Percentiles rank a stretch among this genome's conserved stretches.
phyloP scores from a whole-genome alignment of 129 eudicot species.

The Escallonia herrerae region DNA sequence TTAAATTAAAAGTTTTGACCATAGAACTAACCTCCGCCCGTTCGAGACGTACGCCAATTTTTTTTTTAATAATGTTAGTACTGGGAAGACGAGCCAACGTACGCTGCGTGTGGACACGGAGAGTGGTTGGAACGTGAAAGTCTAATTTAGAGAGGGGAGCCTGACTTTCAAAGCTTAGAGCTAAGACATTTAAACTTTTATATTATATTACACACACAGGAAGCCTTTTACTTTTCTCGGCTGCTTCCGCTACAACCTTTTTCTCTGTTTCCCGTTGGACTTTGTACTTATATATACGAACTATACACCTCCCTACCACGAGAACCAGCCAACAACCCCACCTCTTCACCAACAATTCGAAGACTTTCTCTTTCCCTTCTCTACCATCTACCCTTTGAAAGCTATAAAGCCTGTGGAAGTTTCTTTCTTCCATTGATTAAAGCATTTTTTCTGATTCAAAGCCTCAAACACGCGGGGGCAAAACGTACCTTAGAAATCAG shows the following conservation, averaged over 20 bases:
- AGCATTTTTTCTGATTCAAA: slow-evolving; percentile 5
- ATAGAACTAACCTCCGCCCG: no score
- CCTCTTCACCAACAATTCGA: slow-evolving; percentile 2
- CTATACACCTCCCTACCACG: neutral
- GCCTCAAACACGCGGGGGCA: neutral
- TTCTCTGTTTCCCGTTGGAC: slow-evolving; percentile 9
- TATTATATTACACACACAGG: no score
- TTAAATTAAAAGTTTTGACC: no score
- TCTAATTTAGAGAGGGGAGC: no score
- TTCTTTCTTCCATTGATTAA: slow-evolving; percentile 11
- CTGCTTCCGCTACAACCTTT: slow-evolving; percentile 12
- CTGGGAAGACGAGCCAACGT: no score
- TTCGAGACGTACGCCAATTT: no score
- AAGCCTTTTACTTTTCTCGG: slow-evolving; percentile 11
- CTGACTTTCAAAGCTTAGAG: no score
- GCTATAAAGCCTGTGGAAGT: slow-evolving; percentile 16
- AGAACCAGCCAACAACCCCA: slow-evolving; percentile 28
- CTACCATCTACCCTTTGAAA: neutral
- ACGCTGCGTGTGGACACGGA: no score
- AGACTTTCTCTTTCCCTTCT: neutral
- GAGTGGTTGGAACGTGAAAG: no score
- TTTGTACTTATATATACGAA: neutral
- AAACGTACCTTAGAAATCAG: neutral
- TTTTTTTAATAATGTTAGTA: no score
- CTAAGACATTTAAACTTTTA: no score